Evolutionary conservation across 2,329 filamentous ascomycete genomes (phyloP).

Genomic region (Periconia sp.): DNA sequence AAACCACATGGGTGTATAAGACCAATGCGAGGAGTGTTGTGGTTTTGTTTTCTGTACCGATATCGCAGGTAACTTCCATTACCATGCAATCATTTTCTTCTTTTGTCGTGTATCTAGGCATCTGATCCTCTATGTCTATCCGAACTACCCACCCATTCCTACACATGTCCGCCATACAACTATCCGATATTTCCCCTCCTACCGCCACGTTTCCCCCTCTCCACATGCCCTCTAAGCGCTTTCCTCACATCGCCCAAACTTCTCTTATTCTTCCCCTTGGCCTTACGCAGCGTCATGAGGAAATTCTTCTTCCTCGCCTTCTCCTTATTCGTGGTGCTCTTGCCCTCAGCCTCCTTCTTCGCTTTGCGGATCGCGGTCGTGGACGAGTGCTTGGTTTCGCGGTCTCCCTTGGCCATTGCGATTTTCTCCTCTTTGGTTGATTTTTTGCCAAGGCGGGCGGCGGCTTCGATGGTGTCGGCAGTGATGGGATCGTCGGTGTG

Average conservation of each 20-base stretch:
- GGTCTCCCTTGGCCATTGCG: slow-evolving; percentile 79
- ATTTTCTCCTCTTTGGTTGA: slow-evolving; percentile 87
- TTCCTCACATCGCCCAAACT: slow-evolving; percentile 84
- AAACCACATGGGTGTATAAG: too few species aligned
- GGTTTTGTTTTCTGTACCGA: too few species aligned
- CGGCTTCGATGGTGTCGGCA: slow-evolving; percentile 86
- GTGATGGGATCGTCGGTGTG: slow-evolving; percentile 88
- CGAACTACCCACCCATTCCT: too few species aligned
- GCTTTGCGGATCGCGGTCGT: slow-evolving; percentile 82
- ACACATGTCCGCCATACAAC: too few species aligned
- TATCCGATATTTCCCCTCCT: slow-evolving; percentile 67
- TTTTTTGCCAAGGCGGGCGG: slow-evolving; percentile 76
- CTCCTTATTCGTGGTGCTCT: slow-evolving; percentile 96
- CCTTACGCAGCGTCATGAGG: slow-evolving; percentile 96
- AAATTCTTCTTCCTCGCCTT: slow-evolving; percentile 98
- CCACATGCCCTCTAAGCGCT: slow-evolving; percentile 77
- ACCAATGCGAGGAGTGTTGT: too few species aligned
- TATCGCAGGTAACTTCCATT: too few species aligned
- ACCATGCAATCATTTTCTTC: too few species aligned
- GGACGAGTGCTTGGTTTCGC: slow-evolving; percentile 77
- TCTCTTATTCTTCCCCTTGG: slow-evolving; percentile 91
- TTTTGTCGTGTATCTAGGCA: too few species aligned
- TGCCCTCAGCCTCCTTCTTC: slow-evolving; percentile 85
- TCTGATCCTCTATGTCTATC: too few species aligned
- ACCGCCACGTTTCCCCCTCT: slow-evolving; percentile 81